Conservation (phyloP, 257 asterid species). For the Solanum pinnatisectum region DNA sequence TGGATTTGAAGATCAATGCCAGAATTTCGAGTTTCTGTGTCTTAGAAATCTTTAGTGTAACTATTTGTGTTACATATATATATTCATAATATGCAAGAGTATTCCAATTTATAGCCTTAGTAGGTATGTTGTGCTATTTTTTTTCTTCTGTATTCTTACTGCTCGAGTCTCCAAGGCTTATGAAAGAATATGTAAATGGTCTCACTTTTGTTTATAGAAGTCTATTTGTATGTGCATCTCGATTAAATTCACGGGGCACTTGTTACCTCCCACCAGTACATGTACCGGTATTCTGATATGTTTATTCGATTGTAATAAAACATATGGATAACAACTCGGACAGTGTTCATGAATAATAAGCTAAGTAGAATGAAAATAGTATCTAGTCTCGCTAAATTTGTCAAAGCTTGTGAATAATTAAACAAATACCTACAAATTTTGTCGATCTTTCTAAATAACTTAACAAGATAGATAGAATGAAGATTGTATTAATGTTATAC, state of each 20-base stretch:
- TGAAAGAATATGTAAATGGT: background rate
- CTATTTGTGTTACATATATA: background rate
- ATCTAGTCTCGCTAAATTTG: too few relatives aligned
- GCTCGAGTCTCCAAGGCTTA: background rate
- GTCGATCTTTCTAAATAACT: too few relatives aligned
- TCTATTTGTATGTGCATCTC: background rate
- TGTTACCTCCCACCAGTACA: background rate
- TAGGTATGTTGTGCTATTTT: background rate
- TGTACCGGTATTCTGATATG: background rate
- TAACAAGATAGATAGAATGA: background rate
- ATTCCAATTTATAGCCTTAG: background rate
- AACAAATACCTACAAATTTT: too few relatives aligned
- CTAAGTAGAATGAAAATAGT: background rate
- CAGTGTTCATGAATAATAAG: too few relatives aligned
- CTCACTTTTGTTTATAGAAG: background rate
- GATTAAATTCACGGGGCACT: background rate
- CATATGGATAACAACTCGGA: background rate
- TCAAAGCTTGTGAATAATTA: too few relatives aligned
- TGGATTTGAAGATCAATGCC: background rate
- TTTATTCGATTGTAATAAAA: background rate
- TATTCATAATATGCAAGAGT: background rate
- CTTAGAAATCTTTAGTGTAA: background rate
- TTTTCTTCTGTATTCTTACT: background rate
- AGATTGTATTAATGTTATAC: background rate
- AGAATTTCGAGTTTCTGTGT: background rate